These are phyloP conservation scores for Dictyostelium intermedium DNA, from an alignment of 78 protist species.

Conservation along the genomic window DNA sequence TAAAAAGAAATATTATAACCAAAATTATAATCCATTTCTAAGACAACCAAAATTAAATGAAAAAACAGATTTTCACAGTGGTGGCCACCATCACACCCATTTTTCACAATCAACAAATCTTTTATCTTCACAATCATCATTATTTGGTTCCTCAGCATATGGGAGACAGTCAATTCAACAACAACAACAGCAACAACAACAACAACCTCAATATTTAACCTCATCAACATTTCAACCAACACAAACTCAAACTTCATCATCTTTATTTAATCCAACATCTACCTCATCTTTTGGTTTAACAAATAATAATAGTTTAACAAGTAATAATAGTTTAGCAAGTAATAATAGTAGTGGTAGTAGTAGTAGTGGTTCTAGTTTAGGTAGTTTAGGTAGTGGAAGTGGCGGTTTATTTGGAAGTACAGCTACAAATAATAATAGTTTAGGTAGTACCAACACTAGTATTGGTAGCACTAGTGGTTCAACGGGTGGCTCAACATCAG, in stretches of 20 bases:
- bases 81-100: not conserved
- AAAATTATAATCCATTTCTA: slow-evolving; percentile 53
- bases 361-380: not conserved
- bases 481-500: not conserved
- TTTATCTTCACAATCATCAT: slow-evolving; percentile 23
- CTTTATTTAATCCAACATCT: not conserved
- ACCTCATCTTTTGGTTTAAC: slow-evolving; percentile 11
- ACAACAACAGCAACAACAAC: not conserved
- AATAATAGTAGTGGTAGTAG: not conserved
- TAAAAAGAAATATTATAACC: slow-evolving; percentile 36
- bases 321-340: not conserved
- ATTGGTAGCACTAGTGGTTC: not conserved
- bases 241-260: not conserved
- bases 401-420: not conserved
- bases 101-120: not conserved
- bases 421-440: not conserved
- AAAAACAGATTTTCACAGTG: not conserved
- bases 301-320: not conserved
- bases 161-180: not conserved
- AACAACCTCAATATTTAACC: not conserved
- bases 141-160: slow-evolving; percentile 33
- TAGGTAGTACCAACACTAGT: not conserved
- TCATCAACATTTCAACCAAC: not conserved
- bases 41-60: not conserved
- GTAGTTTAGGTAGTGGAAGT: not conserved